These are phyloP conservation scores for Byssoonygena ceratinophila DNA, from an alignment of 2,329 filamentous ascomycete genomes.

Conservation along the genomic window DNA sequence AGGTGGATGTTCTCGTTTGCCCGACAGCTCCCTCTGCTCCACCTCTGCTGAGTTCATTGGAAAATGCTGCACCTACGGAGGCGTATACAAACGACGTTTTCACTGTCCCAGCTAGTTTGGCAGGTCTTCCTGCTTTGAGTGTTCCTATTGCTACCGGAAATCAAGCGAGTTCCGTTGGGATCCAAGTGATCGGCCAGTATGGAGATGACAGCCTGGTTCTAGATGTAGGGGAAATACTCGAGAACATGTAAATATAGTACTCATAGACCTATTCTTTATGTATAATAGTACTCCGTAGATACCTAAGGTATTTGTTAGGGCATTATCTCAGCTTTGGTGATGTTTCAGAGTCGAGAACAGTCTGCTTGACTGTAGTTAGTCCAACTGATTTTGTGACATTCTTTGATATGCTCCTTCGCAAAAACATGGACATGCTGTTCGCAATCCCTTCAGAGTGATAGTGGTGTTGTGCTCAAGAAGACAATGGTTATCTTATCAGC, in stretches of 20 bases:
- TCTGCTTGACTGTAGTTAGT: neutral
- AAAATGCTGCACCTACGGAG: conserved; percentile 46
- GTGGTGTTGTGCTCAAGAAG: too few relatives aligned
- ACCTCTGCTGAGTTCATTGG: conserved; percentile 52
- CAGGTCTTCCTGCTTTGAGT: conserved; percentile 78
- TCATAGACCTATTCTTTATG: neutral
- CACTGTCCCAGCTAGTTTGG: conserved; percentile 86
- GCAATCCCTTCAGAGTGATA: too few relatives aligned
- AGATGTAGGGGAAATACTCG: conserved; percentile 30
- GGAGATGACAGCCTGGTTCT: conserved; percentile 37
- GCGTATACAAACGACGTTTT: conserved; percentile 90
- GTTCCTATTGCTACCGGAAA: conserved; percentile 49
- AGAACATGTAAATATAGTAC: conserved; percentile 15
- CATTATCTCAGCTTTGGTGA: neutral
- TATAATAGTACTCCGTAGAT: neutral
- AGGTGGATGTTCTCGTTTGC: conserved; percentile 73
- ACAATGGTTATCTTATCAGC: conserved; percentile 7
- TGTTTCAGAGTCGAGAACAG: neutral
- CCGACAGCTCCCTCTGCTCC: conserved; percentile 74
- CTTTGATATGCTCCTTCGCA: too few relatives aligned
- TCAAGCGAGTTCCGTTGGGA: conserved; percentile 26
- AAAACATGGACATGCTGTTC: too few relatives aligned
- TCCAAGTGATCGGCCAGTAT: conserved; percentile 41
- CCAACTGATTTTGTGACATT: too few relatives aligned
- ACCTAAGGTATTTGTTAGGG: neutral